These are phyloP conservation scores for Aureobasidium mangrovei DNA, from an alignment of 2,329 filamentous ascomycete species.

Conservation along the genomic window DNA sequence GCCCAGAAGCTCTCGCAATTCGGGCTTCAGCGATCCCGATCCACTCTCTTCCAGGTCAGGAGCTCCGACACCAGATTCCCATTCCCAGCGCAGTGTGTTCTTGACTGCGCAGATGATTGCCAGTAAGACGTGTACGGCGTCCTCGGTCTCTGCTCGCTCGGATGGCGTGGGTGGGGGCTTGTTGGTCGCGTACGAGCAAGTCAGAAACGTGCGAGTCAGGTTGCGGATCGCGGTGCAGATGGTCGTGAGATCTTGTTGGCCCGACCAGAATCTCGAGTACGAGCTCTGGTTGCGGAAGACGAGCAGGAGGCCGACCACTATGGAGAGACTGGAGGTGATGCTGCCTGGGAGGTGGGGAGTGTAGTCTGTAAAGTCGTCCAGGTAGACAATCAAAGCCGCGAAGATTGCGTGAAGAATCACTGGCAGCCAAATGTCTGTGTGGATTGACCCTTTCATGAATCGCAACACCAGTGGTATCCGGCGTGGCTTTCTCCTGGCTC, in stretches of 20 bases:
- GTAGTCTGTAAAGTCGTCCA: slow-evolving; percentile 41
- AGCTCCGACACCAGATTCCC: slow-evolving; percentile 35
- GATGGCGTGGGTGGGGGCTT: slow-evolving; percentile 27
- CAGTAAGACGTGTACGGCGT: slow-evolving; percentile 49
- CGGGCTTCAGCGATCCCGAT: slow-evolving; percentile 3
- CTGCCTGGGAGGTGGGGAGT: slow-evolving; percentile 44
- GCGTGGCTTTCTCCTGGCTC: slow-evolving; percentile 31
- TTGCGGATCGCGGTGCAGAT: slow-evolving; percentile 53
- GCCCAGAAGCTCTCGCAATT: not conserved
- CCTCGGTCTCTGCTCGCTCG: slow-evolving; percentile 50
- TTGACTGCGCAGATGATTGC: slow-evolving; percentile 56
- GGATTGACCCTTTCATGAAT: slow-evolving; percentile 56
- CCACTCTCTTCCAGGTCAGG: slow-evolving; percentile 6
- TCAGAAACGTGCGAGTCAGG: slow-evolving; percentile 48
- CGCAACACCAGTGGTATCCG: slow-evolving; percentile 56
- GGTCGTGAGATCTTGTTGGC: slow-evolving; percentile 41
- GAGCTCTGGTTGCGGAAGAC: slow-evolving; percentile 58
- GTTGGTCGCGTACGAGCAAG: slow-evolving; percentile 32
- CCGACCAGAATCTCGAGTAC: slow-evolving; percentile 55
- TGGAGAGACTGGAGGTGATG: slow-evolving; percentile 55
- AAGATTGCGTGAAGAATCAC: slow-evolving; percentile 50
- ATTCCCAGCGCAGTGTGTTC: slow-evolving; percentile 55
- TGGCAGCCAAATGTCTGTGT: slow-evolving; percentile 48
- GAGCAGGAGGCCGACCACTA: slow-evolving; percentile 59
- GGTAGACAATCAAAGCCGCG: slow-evolving; percentile 49